Evolutionary conservation across 2,329 filamentous ascomycete genomes (phyloP).

Genomic region (Pseudovirgaria hyperparasitica): DNA sequence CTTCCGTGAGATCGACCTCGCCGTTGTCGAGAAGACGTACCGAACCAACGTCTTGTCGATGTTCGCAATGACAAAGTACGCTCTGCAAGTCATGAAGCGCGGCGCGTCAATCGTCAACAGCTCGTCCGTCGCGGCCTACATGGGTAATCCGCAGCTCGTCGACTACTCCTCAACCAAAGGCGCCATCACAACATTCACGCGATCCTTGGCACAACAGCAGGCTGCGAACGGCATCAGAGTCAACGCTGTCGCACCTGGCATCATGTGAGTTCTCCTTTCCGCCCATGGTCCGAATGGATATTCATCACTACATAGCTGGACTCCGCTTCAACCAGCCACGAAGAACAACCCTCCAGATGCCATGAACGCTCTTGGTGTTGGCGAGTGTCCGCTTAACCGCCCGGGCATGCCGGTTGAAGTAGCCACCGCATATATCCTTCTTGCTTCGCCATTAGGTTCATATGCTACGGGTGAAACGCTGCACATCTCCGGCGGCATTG

Average conservation of each 20-base stretch:
- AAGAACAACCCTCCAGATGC: constrained; percentile 20
- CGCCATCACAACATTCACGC: constrained; percentile 67
- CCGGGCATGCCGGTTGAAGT: constrained; percentile 19
- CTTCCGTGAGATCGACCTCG: constrained; percentile 41
- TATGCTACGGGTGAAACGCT: constrained; percentile 15
- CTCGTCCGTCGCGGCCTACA: constrained; percentile 71
- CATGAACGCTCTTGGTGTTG: constrained; percentile 12
- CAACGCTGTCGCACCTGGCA: constrained; percentile 65
- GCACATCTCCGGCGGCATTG: constrained; percentile 12
- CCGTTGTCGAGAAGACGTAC: constrained; percentile 44
- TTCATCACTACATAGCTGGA: constrained; percentile 16
- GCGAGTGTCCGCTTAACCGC: constrained; percentile 12
- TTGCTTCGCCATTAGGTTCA: constrained; percentile 13
- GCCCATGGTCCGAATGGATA: background rate
- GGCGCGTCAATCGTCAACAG: constrained; percentile 77
- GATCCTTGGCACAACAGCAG: constrained; percentile 64
- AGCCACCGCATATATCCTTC: constrained; percentile 14
- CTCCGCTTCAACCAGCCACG: constrained; percentile 28
- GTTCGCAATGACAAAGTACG: constrained; percentile 71
- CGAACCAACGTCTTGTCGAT: constrained; percentile 71
- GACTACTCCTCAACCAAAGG: constrained; percentile 75
- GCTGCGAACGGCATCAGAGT: constrained; percentile 60
- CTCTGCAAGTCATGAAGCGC: constrained; percentile 59
- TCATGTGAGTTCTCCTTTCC: constrained; percentile 17
- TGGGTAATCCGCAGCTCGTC: constrained; percentile 65